Evolutionary conservation across 192 early-diverging fungal species (phyloP).

Genomic region (Phlyctochytrium planicorne): DNA sequence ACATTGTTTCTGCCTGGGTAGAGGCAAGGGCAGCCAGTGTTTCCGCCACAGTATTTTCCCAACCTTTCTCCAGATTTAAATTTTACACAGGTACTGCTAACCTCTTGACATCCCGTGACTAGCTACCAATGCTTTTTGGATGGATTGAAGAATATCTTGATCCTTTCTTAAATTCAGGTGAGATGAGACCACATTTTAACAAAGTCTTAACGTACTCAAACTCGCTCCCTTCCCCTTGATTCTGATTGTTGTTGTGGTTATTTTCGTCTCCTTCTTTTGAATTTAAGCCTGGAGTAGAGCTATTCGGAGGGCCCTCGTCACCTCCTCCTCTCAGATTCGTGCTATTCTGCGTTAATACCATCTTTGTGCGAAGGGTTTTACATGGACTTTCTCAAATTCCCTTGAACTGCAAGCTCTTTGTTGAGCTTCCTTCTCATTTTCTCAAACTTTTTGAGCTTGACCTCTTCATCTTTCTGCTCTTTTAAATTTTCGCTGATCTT

Average conservation of each 20-base stretch:
- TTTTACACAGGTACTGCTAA: constrained; percentile 8
- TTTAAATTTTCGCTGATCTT: constrained; percentile 36
- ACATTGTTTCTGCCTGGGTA: constrained; percentile 37
- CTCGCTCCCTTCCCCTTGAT: too few species aligned
- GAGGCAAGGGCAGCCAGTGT: constrained; percentile 35
- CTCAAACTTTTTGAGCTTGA: constrained; percentile 36
- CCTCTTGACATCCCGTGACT: constrained; percentile 35
- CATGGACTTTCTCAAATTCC: constrained; percentile 28
- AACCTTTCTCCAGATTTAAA: constrained; percentile 31
- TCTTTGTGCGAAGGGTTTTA: too few species aligned
- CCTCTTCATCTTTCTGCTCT: constrained; percentile 28
- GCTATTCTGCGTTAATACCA: too few species aligned
- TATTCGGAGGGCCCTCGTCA: too few species aligned
- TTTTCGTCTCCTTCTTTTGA: too few species aligned
- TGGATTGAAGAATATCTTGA: constrained; percentile 19
- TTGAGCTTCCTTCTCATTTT: constrained; percentile 40
- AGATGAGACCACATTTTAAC: not conserved
- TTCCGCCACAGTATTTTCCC: constrained; percentile 43
- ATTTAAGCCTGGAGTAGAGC: too few species aligned
- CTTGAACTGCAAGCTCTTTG: constrained; percentile 39
- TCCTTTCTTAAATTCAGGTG: constrained; percentile 11
- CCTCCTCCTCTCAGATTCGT: too few species aligned
- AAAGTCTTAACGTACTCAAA: too few species aligned
- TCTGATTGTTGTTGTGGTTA: too few species aligned
- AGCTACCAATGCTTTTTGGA: constrained; percentile 38